Conservation (phyloP, 371 early-diverging fungal genomes). For the Apophysomyces variabilis region DNA sequence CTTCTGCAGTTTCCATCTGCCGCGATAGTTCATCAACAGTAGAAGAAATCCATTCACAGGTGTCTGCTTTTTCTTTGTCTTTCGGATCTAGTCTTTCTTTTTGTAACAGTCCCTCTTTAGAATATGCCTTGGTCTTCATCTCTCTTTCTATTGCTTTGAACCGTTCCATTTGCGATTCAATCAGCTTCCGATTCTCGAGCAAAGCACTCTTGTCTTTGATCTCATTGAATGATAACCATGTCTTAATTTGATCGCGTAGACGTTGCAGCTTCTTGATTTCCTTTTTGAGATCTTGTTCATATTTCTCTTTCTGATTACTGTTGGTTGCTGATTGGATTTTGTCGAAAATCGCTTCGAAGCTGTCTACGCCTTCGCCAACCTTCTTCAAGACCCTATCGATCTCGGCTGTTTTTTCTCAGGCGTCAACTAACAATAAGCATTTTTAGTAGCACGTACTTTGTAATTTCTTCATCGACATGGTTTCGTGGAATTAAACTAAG, state of each 20-base stretch:
- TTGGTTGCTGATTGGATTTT: slow-evolving; percentile 86
- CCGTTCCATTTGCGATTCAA: slow-evolving; percentile 97
- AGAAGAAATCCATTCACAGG: slow-evolving; percentile 80
- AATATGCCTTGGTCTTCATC: slow-evolving; percentile 98
- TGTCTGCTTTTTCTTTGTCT: slow-evolving; percentile 87
- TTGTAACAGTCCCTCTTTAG: slow-evolving; percentile 90
- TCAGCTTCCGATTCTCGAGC: slow-evolving; percentile 87
- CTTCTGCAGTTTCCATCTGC: slow-evolving; percentile 90
- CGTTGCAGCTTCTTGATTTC: slow-evolving; percentile 98
- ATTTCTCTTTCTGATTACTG: slow-evolving; percentile 92
- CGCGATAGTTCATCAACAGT: slow-evolving; percentile 82
- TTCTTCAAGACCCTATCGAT: slow-evolving; percentile 95
- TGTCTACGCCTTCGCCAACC: slow-evolving; percentile 94
- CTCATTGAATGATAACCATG: slow-evolving; percentile 90
- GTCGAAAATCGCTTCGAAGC: slow-evolving; percentile 89
- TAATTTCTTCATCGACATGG: slow-evolving; percentile 45
- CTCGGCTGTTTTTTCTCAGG: slow-evolving; percentile 62
- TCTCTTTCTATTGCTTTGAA: slow-evolving; percentile 98
- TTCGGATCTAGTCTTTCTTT: slow-evolving; percentile 89
- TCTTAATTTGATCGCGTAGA: slow-evolving; percentile 95
- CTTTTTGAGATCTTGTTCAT: slow-evolving; percentile 94
- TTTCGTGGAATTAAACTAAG: slow-evolving; percentile 6
- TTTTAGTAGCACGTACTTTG: slow-evolving; percentile 34
- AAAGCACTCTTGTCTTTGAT: slow-evolving; percentile 95
- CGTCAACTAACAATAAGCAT: slow-evolving; percentile 9